Evolutionary conservation across 129 eudicot species (phyloP).

Genomic region (Flaveria trinervia): DNA sequence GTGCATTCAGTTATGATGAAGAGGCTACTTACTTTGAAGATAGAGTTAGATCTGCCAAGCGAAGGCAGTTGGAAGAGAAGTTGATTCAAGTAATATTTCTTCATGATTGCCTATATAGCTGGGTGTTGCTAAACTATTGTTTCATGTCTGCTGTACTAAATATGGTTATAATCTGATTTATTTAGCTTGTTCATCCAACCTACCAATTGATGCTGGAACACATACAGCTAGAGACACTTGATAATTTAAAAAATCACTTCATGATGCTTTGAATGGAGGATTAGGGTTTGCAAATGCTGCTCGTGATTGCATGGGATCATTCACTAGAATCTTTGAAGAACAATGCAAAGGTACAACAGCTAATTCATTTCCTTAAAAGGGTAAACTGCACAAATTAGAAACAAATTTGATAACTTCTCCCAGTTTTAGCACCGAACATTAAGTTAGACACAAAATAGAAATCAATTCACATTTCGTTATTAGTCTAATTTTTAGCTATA

Average conservation of each 20-base stretch:
- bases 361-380: conserved; percentile 3
- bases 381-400: background rate
- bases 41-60: conserved; percentile 82
- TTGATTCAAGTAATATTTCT: conserved; percentile 69
- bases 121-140: conserved; percentile 14
- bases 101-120: conserved; percentile 10
- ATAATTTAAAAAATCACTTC: conserved; percentile 78
- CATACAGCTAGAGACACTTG: conserved; percentile 71
- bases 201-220: conserved; percentile 82
- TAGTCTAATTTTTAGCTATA: background rate
- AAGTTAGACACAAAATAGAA: background rate
- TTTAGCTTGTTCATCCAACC: conserved; percentile 85
- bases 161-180: conserved; percentile 22
- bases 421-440: too few species aligned
- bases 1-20: conserved; percentile 65
- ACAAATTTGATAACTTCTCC: too few species aligned
- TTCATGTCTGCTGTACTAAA: conserved; percentile 23
- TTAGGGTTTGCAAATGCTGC: conserved; percentile 83
- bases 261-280: conserved; percentile 68
- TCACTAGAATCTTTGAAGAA: conserved; percentile 62
- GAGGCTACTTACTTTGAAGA: conserved; percentile 96
- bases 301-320: conserved; percentile 51
- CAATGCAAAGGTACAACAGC: conserved; percentile 66
- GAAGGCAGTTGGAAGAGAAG: conserved; percentile 89
- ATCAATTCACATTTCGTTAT: background rate